A percentile compares a stretch with the other conserved stretches of the same genome.
Evolutionary conservation across 2,329 filamentous ascomycete species (phyloP).

Genomic region (Talaromyces funiculosus): DNA sequence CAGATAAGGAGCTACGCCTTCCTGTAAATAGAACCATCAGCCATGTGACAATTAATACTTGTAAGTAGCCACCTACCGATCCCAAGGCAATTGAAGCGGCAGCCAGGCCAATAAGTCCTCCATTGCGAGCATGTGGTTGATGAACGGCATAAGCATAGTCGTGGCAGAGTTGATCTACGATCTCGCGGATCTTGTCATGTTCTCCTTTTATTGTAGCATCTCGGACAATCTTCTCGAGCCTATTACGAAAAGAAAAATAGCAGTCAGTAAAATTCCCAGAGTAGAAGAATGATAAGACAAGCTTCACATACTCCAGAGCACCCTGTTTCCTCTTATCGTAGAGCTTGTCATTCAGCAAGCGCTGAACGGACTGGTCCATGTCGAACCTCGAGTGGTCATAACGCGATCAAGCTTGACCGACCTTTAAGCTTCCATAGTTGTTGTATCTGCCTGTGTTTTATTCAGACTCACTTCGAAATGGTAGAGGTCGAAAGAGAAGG

Average conservation of each 20-base stretch:
- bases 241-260: conserved; percentile 34
- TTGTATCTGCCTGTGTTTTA: neutral
- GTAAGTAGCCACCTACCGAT: conserved; percentile 56
- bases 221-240: conserved; percentile 84
- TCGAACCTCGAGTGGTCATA: conserved; percentile 14
- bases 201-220: conserved; percentile 73
- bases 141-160: conserved; percentile 97
- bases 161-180: conserved; percentile 93
- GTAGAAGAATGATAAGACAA: neutral
- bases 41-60: conserved; percentile 17
- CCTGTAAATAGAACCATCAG: conserved; percentile 18
- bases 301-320: conserved; percentile 71
- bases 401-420: neutral
- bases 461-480: neutral
- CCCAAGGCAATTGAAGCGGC: conserved; percentile 94
- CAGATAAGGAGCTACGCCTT: conserved; percentile 89
- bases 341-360: conserved; percentile 92
- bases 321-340: conserved; percentile 98
- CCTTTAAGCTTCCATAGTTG: neutral
- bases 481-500: neutral
- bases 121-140: conserved; percentile 92
- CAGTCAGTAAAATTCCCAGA: neutral
- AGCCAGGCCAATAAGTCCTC: conserved; percentile 88
- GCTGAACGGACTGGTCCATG: conserved; percentile 88
- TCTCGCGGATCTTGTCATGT: conserved; percentile 72